Conservation (phyloP, 495 filamentous ascomycete species). For the Talaromyces proteolyticus region DNA sequence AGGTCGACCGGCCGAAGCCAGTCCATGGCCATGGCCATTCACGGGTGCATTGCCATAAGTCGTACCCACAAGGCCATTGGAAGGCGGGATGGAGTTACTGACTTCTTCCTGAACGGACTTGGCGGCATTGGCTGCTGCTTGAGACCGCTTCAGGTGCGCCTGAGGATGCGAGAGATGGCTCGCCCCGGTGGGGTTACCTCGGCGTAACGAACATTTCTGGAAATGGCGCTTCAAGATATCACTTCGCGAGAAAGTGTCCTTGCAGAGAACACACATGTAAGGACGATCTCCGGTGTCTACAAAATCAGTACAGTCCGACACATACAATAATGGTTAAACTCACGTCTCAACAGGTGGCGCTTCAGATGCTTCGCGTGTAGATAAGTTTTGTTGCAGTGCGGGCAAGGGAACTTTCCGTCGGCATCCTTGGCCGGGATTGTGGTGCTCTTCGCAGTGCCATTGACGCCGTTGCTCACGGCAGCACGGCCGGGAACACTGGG, state of each 20-base stretch:
- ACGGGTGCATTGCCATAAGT: conserved; percentile 39
- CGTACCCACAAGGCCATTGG: conserved; percentile 39
- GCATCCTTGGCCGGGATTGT: conserved; percentile 87
- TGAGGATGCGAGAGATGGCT: conserved; percentile 89
- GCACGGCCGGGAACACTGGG: conserved; percentile 82
- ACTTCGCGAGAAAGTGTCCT: conserved; percentile 97
- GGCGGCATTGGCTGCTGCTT: conserved; percentile 53
- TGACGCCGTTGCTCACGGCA: conserved; percentile 54
- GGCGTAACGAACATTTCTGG: conserved; percentile 92
- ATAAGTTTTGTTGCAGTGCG: conserved; percentile 96
- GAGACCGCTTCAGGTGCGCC: conserved; percentile 74
- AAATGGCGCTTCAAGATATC: conserved; percentile 99
- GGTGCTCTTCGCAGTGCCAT: conserved; percentile 61
- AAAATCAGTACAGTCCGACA: conserved; percentile 7
- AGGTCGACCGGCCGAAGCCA: conserved; percentile 29
- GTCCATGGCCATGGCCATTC: conserved; percentile 38
- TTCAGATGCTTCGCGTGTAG: conserved; percentile 97
- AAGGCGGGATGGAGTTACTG: conserved; percentile 35
- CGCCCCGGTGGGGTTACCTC: conserved; percentile 88
- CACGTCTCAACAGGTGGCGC: conserved; percentile 89
- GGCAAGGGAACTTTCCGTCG: conserved; percentile 95
- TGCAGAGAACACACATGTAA: conserved; percentile 94
- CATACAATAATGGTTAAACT: conserved; percentile 36
- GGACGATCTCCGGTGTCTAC: conserved; percentile 92
- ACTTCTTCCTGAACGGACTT: conserved; percentile 44